Evolutionary conservation across 2,329 filamentous ascomycete genomes (phyloP), one percentile per base, ranked within the genome.

Genomic region (Microsporum canis): DNA sequence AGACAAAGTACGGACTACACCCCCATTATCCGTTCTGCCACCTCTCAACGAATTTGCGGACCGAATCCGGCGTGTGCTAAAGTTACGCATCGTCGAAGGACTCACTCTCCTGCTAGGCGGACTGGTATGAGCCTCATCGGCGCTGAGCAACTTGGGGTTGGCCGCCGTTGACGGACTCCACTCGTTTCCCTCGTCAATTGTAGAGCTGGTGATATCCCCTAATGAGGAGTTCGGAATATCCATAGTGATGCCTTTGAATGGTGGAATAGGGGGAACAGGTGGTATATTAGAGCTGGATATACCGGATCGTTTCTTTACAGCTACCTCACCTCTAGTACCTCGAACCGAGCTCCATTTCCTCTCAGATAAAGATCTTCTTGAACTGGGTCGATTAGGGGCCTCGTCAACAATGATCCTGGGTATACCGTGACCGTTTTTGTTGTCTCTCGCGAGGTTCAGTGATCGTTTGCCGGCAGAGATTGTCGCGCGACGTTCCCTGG

Each of bases 201-300:
- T 76, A 59, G 77, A 76, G 41, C 77, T 71, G 14, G 75, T 76
- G 60, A 85, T 70, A 43, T 80, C 81, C 61, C 81, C 80, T 55
- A 84, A 76, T 60, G 73, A 76, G 39, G 76, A 76, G 2, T 77
- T 79, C 3, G 83, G 82, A 61, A 85, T 83, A 63, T 80, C 75
- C 63, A 82, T 76, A 43, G 79, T 76, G 47, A 84, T 78, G 45
- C 76, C 76, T 60, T 75, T 72, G 67, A 82, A 82, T 0, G 71
- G 66, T 3, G 55, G 57, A 17, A 64, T 39, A 17, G n/a, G 17
- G 5, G 63, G 63, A 3, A 64, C 47, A 66, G 70, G 67, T 29
- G 70, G 67, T 36, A 72, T 70, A 7, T 64, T 61, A 51, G 70
- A 31, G 29, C 49, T 53, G 29, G 31, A 33, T 23, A 53, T 53